These are phyloP conservation scores for Kodamaea hsintzibuensis DNA, from an alignment of 805 yeast species.

Conservation along the genomic window DNA sequence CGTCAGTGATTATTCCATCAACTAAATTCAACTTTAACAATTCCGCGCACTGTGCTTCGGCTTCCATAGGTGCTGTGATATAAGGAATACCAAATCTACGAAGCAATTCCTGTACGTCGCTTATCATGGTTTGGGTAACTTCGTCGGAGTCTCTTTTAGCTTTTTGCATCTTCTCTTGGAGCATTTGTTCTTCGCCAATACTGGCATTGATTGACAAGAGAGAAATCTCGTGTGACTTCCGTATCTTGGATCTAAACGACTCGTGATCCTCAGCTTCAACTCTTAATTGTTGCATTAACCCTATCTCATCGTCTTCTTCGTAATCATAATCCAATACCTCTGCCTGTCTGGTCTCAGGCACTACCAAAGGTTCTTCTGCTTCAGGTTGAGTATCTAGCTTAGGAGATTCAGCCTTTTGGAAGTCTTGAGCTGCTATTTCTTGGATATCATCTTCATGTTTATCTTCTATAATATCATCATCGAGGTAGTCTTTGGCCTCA, in stretches of 20 bases:
- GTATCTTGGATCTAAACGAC: conserved; percentile 48
- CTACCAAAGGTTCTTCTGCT: neutral
- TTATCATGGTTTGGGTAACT: conserved; percentile 81
- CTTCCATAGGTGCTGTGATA: conserved; percentile 97
- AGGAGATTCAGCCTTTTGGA: neutral
- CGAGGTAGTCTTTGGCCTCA: conserved; percentile 40
- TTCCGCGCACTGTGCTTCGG: conserved; percentile 97
- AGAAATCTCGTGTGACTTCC: conserved; percentile 19
- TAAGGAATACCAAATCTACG: conserved; percentile 92
- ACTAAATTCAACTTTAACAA: conserved; percentile 67
- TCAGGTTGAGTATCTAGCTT: neutral
- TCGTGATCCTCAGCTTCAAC: conserved; percentile 76
- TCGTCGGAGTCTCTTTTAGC: conserved; percentile 89
- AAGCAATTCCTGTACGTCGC: conserved; percentile 86
- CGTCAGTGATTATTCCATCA: conserved; percentile 96
- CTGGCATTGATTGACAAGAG: conserved; percentile 32
- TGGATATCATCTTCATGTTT: conserved; percentile 10
- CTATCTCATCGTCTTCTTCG: conserved; percentile 76
- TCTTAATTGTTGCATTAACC: conserved; percentile 58
- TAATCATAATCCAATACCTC: conserved; percentile 59
- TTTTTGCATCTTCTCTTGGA: conserved; percentile 62
- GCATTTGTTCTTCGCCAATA: conserved; percentile 44
- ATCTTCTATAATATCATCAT: conserved; percentile 7
- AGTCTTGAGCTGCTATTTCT: conserved; percentile 8
- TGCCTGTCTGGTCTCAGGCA: conserved; percentile 10